Base-by-base conservation (phyloP, 768 basidiomycete genomes). In the Hygrocybe coccinea region DNA sequence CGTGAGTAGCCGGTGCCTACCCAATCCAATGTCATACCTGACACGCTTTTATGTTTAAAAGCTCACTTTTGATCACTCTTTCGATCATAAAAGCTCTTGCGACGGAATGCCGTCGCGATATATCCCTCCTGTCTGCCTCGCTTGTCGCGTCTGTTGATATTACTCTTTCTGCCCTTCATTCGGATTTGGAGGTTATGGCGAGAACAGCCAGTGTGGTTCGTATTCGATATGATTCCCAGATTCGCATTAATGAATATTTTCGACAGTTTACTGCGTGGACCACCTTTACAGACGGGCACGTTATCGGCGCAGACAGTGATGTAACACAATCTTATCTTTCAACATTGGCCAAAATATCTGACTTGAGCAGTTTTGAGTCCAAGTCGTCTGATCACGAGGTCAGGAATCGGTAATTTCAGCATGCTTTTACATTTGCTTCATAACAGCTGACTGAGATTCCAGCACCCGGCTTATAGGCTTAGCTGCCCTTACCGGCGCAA, bases 221-320 rank as follows among this genome's bases (percentile, higher is more conserved):
- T 79, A 2, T 47, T 36, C 17, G 11, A 25, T 9, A 5, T 17
- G 21, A 47, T 41, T 36, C 17, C 11, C 50, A 15, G 22, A 24
- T 49, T 24, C 52, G 38, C 21, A 50, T 39, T 55, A 52, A 21
- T 55, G 1, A 43, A 19, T 43, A 5, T 57, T 35, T 44, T 2
- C 15, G n/a, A 33, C 62, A 94, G 88, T 92, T 95, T 63, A 89
- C 87, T 2, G 87, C 91, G 1, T 97, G 91, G 87, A 87, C 88
- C 17, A 94, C 93, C 14, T 97, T 86, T 61, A 92, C 94, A 19
- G 87, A 95, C 61, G 91, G 92, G 0, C 84, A 85, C 52, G 74
- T 89, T 38, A 84, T 95, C 59, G 90, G 89, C 24, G 82, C 86
- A 11, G 93, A 95, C 64, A 80, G 80, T 54, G 70, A 65, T 29